Evolutionary conservation across 2,329 filamentous ascomycete genomes (phyloP).

Genomic region (Penicillium sp.): DNA sequence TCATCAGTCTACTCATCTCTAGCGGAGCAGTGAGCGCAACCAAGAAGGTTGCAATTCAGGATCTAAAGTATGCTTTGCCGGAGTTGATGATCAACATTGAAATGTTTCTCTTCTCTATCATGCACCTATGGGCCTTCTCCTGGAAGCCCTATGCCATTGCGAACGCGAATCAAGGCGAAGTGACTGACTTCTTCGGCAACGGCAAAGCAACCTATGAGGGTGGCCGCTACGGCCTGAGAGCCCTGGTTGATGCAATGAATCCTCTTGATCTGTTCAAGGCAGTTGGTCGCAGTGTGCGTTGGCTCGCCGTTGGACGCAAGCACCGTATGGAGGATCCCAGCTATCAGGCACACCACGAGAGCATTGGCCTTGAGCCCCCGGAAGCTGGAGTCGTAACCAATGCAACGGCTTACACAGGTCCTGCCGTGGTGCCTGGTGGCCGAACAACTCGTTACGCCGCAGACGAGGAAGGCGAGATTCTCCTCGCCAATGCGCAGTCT

Average conservation of each 20-base stretch:
- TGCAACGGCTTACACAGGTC: slow-evolving; percentile 31
- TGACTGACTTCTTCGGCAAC: slow-evolving; percentile 42
- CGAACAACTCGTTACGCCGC: slow-evolving; percentile 25
- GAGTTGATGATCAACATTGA: slow-evolving; percentile 75
- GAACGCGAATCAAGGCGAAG: slow-evolving; percentile 43
- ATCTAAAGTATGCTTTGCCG: slow-evolving; percentile 78
- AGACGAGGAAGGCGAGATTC: slow-evolving; percentile 39
- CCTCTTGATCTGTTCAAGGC: slow-evolving; percentile 81
- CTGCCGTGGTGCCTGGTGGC: slow-evolving; percentile 19
- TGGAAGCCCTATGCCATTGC: slow-evolving; percentile 65
- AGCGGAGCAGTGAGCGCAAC: slow-evolving; percentile 63
- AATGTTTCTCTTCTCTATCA: slow-evolving; percentile 74
- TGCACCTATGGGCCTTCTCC: slow-evolving; percentile 81
- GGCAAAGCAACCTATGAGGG: slow-evolving; percentile 59
- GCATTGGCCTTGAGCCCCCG: slow-evolving; percentile 29
- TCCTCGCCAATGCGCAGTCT: slow-evolving; percentile 40
- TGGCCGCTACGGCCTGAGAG: slow-evolving; percentile 63
- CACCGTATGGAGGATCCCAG: slow-evolving; percentile 41
- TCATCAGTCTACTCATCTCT: slow-evolving; percentile 62
- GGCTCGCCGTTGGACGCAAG: slow-evolving; percentile 74
- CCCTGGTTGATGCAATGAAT: slow-evolving; percentile 71
- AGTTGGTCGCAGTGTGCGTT: slow-evolving; percentile 71
- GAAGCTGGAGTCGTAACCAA: slow-evolving; percentile 9
- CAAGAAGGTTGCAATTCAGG: slow-evolving; percentile 63
- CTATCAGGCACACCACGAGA: slow-evolving; percentile 32